phyloP scores from a whole-genome alignment of 2,329 filamentous ascomycete genomes.

The Penicillium sp. region DNA sequence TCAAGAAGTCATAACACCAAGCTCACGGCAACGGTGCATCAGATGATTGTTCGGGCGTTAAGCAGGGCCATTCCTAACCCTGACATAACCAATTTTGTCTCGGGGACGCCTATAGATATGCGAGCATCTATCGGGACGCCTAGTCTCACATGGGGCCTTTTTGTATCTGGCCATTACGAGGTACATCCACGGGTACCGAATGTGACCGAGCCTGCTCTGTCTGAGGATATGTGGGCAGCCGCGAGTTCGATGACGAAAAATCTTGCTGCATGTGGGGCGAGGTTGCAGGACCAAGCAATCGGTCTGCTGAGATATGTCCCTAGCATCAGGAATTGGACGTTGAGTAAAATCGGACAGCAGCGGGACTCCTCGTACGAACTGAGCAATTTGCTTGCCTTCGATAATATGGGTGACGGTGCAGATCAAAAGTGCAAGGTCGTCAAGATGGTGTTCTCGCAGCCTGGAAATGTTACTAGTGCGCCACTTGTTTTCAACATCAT shows the following conservation, averaged over 20 bases:
- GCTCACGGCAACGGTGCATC: constrained; percentile 37
- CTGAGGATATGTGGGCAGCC: constrained; percentile 29
- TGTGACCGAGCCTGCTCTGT: constrained; percentile 4
- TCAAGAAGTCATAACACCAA: constrained; percentile 32
- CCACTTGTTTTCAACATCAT: constrained; percentile 39
- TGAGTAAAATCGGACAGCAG: constrained; percentile 31
- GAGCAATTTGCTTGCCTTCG: constrained; percentile 40
- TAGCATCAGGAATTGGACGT: constrained; percentile 36
- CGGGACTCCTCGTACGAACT: constrained; percentile 40
- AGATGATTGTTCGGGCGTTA: constrained; percentile 35
- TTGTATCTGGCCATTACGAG: constrained; percentile 25
- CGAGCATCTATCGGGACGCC: constrained; percentile 28
- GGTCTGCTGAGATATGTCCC: constrained; percentile 38
- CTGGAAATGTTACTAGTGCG: constrained; percentile 33
- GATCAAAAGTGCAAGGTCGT: constrained; percentile 17
- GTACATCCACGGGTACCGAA: constrained; percentile 13
- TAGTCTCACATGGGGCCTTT: constrained; percentile 33
- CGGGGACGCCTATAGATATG: constrained; percentile 37
- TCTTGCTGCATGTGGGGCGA: constrained; percentile 27
- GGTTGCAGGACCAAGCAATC: constrained; percentile 35
- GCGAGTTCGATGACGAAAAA: constrained; percentile 26
- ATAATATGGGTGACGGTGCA: constrained; percentile 21
- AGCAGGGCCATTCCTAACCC: constrained; percentile 22
- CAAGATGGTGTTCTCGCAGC: constrained; percentile 40
- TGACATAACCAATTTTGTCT: constrained; percentile 29